Evolutionary conservation across 441 rosid species (phyloP).

Genomic region (Populus hybrid): DNA sequence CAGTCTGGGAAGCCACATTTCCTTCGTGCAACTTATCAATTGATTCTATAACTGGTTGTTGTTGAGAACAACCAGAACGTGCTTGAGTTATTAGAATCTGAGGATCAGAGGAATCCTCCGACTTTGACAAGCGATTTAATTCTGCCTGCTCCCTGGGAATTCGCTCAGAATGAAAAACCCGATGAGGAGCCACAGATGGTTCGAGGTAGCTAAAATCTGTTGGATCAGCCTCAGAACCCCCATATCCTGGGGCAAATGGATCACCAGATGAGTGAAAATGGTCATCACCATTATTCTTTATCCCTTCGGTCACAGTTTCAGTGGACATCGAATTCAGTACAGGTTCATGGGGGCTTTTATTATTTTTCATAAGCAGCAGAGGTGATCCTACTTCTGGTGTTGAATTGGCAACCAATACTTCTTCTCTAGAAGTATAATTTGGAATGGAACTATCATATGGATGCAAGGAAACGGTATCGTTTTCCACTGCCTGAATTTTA

Average conservation of each 20-base stretch:
- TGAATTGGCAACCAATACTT: constrained; percentile 33
- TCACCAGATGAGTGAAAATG: constrained; percentile 32
- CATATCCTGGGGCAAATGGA: constrained; percentile 32
- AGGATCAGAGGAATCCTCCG: constrained; percentile 69
- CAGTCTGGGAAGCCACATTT: constrained; percentile 31
- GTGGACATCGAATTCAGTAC: constrained; percentile 28
- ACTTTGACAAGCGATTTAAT: constrained; percentile 63
- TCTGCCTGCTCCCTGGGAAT: constrained; percentile 73
- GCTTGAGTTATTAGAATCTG: constrained; percentile 57
- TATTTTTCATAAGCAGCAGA: constrained; percentile 34
- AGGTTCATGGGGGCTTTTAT: constrained; percentile 36
- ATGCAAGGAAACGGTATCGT: constrained; percentile 36
- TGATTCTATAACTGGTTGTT: constrained; percentile 37
- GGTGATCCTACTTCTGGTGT: constrained; percentile 25
- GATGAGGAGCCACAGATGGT: constrained; percentile 42
- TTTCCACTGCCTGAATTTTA: constrained; percentile 26
- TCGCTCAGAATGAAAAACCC: constrained; percentile 63
- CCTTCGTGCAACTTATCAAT: constrained; percentile 48
- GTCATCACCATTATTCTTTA: constrained; percentile 37
- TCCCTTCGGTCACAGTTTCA: constrained; percentile 40
- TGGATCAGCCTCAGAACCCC: constrained; percentile 41
- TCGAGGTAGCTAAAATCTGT: constrained; percentile 47
- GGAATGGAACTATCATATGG: constrained; percentile 35
- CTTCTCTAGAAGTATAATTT: constrained; percentile 44
- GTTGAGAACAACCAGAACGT: constrained; percentile 34